These are phyloP conservation scores for Trichophaea hybrida DNA, from an alignment of 2,329 filamentous ascomycete genomes.

Conservation along the genomic window DNA sequence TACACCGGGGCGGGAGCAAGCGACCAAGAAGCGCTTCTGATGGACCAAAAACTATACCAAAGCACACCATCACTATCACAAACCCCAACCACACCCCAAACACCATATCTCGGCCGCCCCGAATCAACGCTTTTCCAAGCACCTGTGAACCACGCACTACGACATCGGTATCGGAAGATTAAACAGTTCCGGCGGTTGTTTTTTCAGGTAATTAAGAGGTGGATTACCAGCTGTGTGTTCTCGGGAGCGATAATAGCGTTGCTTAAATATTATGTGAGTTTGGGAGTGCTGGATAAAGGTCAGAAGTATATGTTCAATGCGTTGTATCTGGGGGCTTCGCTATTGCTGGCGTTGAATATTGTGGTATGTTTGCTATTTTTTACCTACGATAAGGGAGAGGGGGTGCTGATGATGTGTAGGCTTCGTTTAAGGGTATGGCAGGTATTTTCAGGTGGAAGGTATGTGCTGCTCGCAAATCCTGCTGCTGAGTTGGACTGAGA, in stretches of 20 bases:
- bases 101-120: not conserved
- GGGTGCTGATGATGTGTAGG: not conserved
- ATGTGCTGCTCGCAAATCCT: not conserved
- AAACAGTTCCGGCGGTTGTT: not conserved
- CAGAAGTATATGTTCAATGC: conserved; percentile 5
- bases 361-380: not conserved
- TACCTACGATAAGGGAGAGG: not conserved
- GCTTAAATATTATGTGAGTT: not conserved
- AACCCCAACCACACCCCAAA: not conserved
- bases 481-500: not conserved
- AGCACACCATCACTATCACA: not conserved
- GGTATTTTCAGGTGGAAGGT: not conserved
- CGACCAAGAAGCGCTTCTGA: not conserved
- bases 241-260: not conserved
- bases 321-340: not conserved
- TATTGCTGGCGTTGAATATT: not conserved
- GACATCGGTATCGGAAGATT: not conserved
- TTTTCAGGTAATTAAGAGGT: not conserved
- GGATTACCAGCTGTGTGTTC: not conserved
- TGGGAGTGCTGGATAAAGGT: not conserved
- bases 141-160: not conserved
- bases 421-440: not conserved
- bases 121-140: not conserved
- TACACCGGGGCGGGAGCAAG: not conserved
- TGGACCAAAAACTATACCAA: not conserved